Conservation (phyloP, 192 early-diverging fungal genomes). For the Backusella tuberculispora region DNA sequence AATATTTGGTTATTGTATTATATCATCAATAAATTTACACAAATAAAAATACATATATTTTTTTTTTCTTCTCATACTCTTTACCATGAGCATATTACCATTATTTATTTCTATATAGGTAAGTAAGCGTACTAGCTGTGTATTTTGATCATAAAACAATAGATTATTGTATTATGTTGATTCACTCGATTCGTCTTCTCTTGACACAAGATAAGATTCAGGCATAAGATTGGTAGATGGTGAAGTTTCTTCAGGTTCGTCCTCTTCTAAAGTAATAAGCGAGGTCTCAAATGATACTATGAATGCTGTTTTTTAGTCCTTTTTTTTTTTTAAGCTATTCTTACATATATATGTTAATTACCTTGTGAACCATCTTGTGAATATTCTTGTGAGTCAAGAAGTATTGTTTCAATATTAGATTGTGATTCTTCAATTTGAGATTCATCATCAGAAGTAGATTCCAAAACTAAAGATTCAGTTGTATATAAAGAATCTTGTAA, state of each 20-base stretch:
- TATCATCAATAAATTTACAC: too few species aligned
- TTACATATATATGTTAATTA: too few species aligned
- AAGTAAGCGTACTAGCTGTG: too few species aligned
- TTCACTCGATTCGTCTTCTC: not conserved
- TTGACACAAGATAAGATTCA: slow-evolving; percentile 17
- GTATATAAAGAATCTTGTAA: not conserved
- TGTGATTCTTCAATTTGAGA: not conserved
- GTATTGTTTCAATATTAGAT: slow-evolving; percentile 9
- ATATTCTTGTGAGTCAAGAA: slow-evolving; percentile 2
- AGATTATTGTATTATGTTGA: slow-evolving; percentile 3
- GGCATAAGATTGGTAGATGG: not conserved
- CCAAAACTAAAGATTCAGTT: not conserved
- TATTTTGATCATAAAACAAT: not conserved
- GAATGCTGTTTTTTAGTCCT: not conserved
- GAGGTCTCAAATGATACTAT: slow-evolving; percentile 1
- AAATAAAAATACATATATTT: not conserved
- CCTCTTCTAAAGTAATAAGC: slow-evolving; percentile 6
- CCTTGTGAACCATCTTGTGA: not conserved
- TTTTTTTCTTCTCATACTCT: not conserved
- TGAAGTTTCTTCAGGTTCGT: not conserved
- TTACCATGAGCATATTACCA: not conserved
- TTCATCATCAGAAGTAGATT: not conserved
- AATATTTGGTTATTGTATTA: too few species aligned
- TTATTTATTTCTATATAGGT: slow-evolving; percentile 15
- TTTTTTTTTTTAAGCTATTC: not conserved